Evolutionary conservation across 768 basidiomycete species (phyloP).

Genomic region (Kockovaella imperatae): DNA sequence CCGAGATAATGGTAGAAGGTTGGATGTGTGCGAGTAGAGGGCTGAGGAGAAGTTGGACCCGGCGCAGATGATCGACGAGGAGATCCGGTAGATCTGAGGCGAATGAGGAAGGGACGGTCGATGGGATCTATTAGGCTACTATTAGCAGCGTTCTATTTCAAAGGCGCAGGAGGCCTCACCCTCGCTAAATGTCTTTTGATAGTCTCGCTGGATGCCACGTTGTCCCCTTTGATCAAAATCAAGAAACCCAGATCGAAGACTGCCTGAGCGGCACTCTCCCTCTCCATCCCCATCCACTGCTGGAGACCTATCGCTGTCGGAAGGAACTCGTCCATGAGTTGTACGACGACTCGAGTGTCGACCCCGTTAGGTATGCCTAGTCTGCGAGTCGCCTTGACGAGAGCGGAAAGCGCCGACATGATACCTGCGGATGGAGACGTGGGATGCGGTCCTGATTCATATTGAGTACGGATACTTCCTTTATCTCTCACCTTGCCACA

Average conservation of each 20-base stretch:
- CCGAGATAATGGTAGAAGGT: slow-evolving; percentile 1
- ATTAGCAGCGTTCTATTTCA: background rate
- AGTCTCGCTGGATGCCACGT: no score
- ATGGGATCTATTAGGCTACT: background rate
- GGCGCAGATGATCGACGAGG: slow-evolving; percentile 16
- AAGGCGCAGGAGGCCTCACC: no score
- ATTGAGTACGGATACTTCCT: background rate
- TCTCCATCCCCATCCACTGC: slow-evolving; percentile 20
- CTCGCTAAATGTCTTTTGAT: no score
- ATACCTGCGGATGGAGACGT: slow-evolving; percentile 19
- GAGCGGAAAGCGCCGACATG: slow-evolving; percentile 19
- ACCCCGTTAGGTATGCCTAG: slow-evolving; percentile 24
- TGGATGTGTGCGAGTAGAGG: slow-evolving; percentile 27
- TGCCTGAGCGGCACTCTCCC: slow-evolving; percentile 14
- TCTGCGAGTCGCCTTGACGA: slow-evolving; percentile 14
- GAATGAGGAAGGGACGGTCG: slow-evolving; percentile 7
- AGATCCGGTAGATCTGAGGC: slow-evolving; percentile 9
- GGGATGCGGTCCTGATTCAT: slow-evolving; percentile 15
- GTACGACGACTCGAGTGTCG: slow-evolving; percentile 5
- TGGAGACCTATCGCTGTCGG: slow-evolving; percentile 12
- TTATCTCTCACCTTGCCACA: slow-evolving; percentile 29
- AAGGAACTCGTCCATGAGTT: slow-evolving; percentile 20
- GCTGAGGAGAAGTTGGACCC: slow-evolving; percentile 26
- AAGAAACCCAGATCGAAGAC: slow-evolving; percentile 31
- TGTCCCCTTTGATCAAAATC: slow-evolving; percentile 9